Percentiles rank a stretch among this genome's conserved stretches.
Conservation (phyloP, 805 yeast species). For the Schwanniomyces pseudopolymorphus region DNA sequence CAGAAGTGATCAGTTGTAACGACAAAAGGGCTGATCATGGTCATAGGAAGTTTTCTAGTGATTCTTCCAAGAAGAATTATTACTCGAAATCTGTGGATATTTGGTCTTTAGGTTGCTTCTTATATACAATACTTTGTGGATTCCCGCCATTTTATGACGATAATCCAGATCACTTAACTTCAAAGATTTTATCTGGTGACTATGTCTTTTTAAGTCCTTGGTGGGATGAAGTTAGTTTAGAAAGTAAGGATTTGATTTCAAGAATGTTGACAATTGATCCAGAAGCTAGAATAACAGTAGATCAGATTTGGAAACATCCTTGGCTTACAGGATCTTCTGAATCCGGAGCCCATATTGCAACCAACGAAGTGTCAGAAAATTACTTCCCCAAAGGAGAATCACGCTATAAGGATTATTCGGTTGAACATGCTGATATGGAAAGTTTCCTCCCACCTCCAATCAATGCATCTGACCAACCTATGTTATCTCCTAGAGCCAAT, state of each 20-base stretch:
- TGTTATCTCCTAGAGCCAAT: slow-evolving; percentile 34
- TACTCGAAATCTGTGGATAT: slow-evolving; percentile 69
- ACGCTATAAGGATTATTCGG: background rate
- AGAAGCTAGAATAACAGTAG: slow-evolving; percentile 61
- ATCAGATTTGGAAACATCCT: slow-evolving; percentile 67
- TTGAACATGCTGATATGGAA: slow-evolving; percentile 4
- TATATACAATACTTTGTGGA: slow-evolving; percentile 68
- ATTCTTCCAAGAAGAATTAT: slow-evolving; percentile 40
- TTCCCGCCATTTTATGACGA: slow-evolving; percentile 79
- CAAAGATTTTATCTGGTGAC: slow-evolving; percentile 69
- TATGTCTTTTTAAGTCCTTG: slow-evolving; percentile 76
- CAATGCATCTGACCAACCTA: slow-evolving; percentile 7
- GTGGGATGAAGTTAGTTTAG: slow-evolving; percentile 82
- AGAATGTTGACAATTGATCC: slow-evolving; percentile 72
- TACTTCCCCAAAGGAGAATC: slow-evolving; percentile 1
- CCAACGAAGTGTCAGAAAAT: background rate
- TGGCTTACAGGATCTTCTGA: slow-evolving; percentile 44
- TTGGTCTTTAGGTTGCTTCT: slow-evolving; percentile 73
- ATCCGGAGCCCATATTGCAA: background rate
- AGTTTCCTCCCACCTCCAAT: background rate
- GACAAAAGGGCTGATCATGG: slow-evolving; percentile 10
- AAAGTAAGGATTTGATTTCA: slow-evolving; percentile 67
- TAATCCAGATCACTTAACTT: slow-evolving; percentile 58
- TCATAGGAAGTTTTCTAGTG: slow-evolving; percentile 11
- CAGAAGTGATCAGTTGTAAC: slow-evolving; percentile 57